Conservation (phyloP, 2,329 filamentous ascomycete species). For the Penicillium crustosum region DNA sequence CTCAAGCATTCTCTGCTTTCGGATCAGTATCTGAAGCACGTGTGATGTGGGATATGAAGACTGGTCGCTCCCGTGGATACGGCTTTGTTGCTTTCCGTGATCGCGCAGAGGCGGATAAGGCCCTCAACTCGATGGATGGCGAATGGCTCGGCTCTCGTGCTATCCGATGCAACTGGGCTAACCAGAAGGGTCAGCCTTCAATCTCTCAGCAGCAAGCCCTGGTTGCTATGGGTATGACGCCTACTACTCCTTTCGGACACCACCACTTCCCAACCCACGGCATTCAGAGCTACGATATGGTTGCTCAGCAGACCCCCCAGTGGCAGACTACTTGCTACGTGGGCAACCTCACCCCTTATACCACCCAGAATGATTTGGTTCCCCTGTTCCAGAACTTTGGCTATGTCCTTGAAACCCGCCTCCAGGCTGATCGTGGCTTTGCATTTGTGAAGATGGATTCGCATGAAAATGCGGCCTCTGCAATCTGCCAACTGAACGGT, state of each 20-base stretch:
- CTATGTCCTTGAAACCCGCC: conserved; percentile 93
- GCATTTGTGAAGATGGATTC: conserved; percentile 99
- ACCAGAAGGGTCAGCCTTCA: conserved; percentile 99
- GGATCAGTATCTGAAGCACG: conserved; percentile 94
- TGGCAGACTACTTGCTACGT: conserved; percentile 99
- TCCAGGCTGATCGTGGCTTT: conserved; percentile 96
- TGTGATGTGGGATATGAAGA: conserved; percentile 99
- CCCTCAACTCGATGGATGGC: conserved; percentile 94
- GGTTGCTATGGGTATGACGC: conserved; percentile 97
- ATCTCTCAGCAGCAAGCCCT: conserved; percentile 97
- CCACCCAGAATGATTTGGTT: conserved; percentile 93
- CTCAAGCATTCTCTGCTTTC: conserved; percentile 93
- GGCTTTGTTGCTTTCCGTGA: conserved; percentile 98
- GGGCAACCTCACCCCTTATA: conserved; percentile 96
- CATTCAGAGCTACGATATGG: conserved; percentile 96
- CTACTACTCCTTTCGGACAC: conserved; percentile 91
- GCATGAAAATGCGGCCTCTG: conserved; percentile 97
- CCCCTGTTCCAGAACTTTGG: conserved; percentile 98
- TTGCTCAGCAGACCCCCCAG: conserved; percentile 87
- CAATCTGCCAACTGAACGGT: conserved; percentile 95
- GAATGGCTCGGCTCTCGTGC: conserved; percentile 98
- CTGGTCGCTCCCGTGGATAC: conserved; percentile 92
- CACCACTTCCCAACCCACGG: conserved; percentile 98
- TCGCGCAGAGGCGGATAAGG: conserved; percentile 89
- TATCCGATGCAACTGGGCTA: conserved; percentile 99